Conservation (phyloP, 2,329 filamentous ascomycete species). For the Rhexocercosporidium sp. region DNA sequence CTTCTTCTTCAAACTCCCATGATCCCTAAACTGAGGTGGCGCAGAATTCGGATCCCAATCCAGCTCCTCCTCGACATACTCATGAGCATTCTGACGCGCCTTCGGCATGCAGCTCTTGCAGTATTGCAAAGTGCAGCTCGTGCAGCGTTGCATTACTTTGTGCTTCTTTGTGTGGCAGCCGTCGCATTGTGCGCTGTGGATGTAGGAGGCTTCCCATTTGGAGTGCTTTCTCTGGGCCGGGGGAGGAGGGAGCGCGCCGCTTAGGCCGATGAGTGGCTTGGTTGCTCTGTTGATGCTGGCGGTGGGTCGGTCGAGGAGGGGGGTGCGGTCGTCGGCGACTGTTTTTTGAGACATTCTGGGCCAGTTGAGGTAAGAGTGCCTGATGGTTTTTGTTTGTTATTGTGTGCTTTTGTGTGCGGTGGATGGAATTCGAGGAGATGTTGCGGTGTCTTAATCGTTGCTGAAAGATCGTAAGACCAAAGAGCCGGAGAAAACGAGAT, state of each 20-base stretch:
- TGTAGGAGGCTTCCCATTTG: neutral
- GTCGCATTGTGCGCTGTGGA: neutral
- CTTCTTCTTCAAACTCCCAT: constrained; percentile 2
- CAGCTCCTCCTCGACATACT: neutral
- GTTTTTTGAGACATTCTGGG: neutral
- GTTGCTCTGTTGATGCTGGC: neutral
- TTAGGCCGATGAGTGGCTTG: neutral
- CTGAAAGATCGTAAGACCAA: too few relatives aligned
- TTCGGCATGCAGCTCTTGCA: neutral
- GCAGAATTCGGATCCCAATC: neutral
- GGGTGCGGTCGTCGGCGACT: neutral
- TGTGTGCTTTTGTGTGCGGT: neutral
- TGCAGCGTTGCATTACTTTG: neutral
- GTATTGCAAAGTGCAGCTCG: neutral
- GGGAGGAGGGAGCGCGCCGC: neutral
- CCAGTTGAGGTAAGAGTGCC: neutral
- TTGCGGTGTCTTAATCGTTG: too few relatives aligned
- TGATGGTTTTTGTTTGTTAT: neutral
- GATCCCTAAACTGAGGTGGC: neutral
- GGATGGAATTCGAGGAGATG: too few relatives aligned
- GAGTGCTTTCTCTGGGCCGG: neutral
- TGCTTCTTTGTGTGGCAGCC: constrained; percentile 7
- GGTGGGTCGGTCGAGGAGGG: neutral
- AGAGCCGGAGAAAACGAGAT: too few relatives aligned
- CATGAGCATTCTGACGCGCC: neutral